Base-by-base conservation (phyloP, 2,329 filamentous ascomycete genomes). In the Keithomyces neogunnii region DNA sequence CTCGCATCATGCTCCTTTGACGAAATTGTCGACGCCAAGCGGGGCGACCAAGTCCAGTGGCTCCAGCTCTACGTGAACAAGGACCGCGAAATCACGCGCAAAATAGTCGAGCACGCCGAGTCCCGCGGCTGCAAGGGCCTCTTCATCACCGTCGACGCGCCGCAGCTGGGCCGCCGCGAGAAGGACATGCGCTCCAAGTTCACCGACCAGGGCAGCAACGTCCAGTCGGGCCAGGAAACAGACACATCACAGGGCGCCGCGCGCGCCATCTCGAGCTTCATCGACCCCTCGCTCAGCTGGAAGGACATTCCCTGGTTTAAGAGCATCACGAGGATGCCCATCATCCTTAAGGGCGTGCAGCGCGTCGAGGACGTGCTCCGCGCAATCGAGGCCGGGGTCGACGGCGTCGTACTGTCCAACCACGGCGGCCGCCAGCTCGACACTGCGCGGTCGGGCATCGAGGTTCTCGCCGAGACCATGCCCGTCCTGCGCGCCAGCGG, bases 141-240 rank as follows among this genome's bases (percentile, higher is more conserved):
- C 19, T 99, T 99, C 76, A 96, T 99, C 73, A 99, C 93, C 2
- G 93, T 99, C 50, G 93, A 99, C 67, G 93, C 93, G 49, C 93
- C 93, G 5, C 92, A 97, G 69, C 84, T 99, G 28, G 93, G 93
- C 42, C 84, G 93, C 39, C 80, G 93, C 59, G 93, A 99, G 70
- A 99, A 97, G 74, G 93, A 97, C 67, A 97, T 97, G 93, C 88
- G 93, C 39, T 82, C 80, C 58, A 97, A 97, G 70, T 95, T 95
- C 66, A 82, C 81, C 38, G 92, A 96, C 60, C 80, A 80, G 11
- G 92, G 91, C 7, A 87, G 86, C 31, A 87, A 84, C 63, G 89
- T 97, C 11, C 93, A 97, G 70, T 74, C 73, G 10, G 88, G 87
- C 48, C 77, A 85, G 53, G 69, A 77, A 50, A 89, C 92, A 26